Base-by-base conservation (phyloP, 495 filamentous ascomycete genomes). In the Venustampulla echinocandica region DNA sequence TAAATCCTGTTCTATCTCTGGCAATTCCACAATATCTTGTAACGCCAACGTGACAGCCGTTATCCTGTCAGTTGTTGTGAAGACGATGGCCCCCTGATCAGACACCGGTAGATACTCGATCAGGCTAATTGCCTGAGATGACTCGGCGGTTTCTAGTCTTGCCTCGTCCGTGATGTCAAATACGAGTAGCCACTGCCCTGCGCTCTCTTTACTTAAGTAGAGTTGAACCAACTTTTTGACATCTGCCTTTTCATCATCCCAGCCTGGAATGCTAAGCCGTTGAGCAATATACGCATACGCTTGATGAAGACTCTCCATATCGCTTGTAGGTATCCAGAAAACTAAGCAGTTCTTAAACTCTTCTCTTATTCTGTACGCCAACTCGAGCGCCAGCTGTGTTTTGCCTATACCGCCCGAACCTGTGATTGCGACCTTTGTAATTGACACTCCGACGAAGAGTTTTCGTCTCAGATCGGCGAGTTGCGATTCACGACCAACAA, bases 331-430 rank as follows among this genome's bases (percentile, higher is more conserved):
- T 24, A 74, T 46, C 71, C 71, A 74, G 22, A 74, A 61, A 4
- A 73, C 50, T 6, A 65, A 64, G 44, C 59, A 69, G 9, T 68
- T 56, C 3, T 58, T 44, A 19, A 54, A 45, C 11, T 45, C 23
- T 19, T 67, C 63, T 49, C 55, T 63, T 4, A 58, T 42, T 47
- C 63, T 60, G 47, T 71, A 70, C 0, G 65, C 64, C 28, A 75
- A 42, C 43, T 72, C 66, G 7, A 80, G 44, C 1, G 63, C 67
- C n/a, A 79, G 53, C 44, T 75, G 73, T 0, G 74, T 73, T 46
- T 77, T 78, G 0, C 71, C 71, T 3, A 72, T 56, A 0, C 71
- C 73, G 0, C 69, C 72, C 4, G 74, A 59, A 0, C 74, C 74
- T 25, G 50, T 46, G 5, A 78, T 45, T 0, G 68, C 64, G 7